Conservation (phyloP, 75 land plant species). For the Isoetes taiwanensis region DNA sequence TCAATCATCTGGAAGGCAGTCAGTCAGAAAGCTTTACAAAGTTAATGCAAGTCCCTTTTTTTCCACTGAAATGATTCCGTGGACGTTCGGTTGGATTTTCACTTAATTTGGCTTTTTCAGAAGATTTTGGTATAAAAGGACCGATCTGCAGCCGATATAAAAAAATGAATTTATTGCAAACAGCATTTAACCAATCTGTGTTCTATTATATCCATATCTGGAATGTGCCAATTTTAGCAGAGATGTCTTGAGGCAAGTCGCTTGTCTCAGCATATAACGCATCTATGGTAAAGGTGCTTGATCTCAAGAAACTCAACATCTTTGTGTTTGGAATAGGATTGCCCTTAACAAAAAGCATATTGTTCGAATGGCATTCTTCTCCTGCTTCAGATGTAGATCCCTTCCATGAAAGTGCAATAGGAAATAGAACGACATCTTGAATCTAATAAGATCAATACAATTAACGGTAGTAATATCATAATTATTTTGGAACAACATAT, state of each 20-base stretch:
- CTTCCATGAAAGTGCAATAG: conserved; percentile 62
- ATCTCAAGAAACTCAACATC: conserved; percentile 58
- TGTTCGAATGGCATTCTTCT: conserved; percentile 27
- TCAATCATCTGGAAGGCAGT: conserved; percentile 77
- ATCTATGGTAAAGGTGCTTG: conserved; percentile 60
- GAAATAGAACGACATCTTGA: conserved; percentile 60
- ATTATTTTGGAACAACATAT: no score
- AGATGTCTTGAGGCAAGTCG: conserved; percentile 29
- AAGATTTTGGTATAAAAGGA: conserved; percentile 47
- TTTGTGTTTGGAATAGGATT: conserved; percentile 70
- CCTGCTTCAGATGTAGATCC: conserved; percentile 29
- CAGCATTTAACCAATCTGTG: neutral
- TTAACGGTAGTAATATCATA: neutral
- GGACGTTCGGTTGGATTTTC: conserved; percentile 52
- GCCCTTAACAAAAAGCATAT: conserved; percentile 66
- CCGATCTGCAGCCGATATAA: conserved; percentile 44
- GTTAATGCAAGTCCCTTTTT: no score
- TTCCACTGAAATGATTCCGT: conserved; percentile 58
- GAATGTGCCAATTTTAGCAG: conserved; percentile 57
- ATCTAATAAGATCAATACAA: conserved; percentile 35
- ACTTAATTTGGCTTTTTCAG: conserved; percentile 59
- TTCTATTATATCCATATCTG: conserved; percentile 26
- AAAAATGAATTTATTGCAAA: neutral
- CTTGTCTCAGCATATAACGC: conserved; percentile 50
- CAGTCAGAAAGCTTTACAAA: no score